Evolutionary conservation across 139 green algal genomes (phyloP), one percentile per base, ranked within the genome.

Genomic region (Chlorella vulgaris): DNA sequence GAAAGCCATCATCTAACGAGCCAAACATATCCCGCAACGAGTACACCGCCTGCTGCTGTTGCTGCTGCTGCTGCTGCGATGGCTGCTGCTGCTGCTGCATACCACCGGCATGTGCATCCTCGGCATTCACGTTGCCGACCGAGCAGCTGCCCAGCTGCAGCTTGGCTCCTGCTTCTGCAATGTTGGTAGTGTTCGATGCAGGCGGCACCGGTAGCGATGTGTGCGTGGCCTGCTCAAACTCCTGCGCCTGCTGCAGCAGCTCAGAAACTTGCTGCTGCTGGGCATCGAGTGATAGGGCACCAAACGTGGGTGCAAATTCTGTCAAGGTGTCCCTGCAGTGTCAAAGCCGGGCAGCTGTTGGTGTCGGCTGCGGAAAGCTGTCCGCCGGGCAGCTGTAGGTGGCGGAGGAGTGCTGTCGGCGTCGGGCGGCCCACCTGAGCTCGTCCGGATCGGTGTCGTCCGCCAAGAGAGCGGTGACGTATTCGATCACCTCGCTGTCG

Each of bases 271-370:
- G 39, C 18, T 50, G 15, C 18, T 7, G 74, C 60, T 81, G 74
- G 38, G 58, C 18, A 1, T 38, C 26, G 5, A 29, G 38, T 3
- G 60, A 5, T 40, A 73, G 60, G 4, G 13, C 10, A 7, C 28
- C 60, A 81, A 81, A 81, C 28, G 7, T 42, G 5, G 58, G 58
- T 2, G n/a, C 42, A 58, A 81, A 81, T 2, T 58, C 74, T 29
- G n/a, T 58, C 39, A 81, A n/a, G 15, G 39, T 47, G 35, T 78
- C 71, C 22, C 71, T 78, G 71, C 71, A 51, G 24, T 68, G 47
- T 58, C 47, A 10, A 68, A 2, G 18, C 22, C 18, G 26, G 61
- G n/a, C 26, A 18, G 61, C 3, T 7, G 61, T 10, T 38, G 4
- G 36, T 29, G 61, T 33, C n/a, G n/a, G n/a, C n/a, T n/a, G n/a